Evolutionary conservation across 2,329 filamentous ascomycete genomes (phyloP), one percentile per base, ranked within the genome.

Genomic region (Lachnellula occidentalis): DNA sequence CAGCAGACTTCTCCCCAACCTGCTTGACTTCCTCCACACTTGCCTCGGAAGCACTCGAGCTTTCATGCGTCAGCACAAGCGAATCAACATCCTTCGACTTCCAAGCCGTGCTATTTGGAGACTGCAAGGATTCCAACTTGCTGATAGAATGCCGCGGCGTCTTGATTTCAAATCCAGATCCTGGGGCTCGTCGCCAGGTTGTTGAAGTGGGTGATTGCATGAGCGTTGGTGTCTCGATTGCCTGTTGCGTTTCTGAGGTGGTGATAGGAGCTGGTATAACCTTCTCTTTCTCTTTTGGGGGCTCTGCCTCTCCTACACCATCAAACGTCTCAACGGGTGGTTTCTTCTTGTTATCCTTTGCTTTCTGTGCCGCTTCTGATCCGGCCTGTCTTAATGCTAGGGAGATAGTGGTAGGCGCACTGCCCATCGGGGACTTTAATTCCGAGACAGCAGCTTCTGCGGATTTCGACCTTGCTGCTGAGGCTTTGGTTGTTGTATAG

Each of bases 301-400:
- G 42, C 22, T 61, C 58, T 39, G 60, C 56, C 43, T 62, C 55
- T 21, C 58, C 63, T 42, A 59, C 55, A 27, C 55, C 61, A 41
- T 36, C 55, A n/a, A 62, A 54, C 15, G 57, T 57, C 47, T 64
- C 49, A 3, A 57, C 46, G 14, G 50, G 17, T 3, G 34, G 51
- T 12, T 61, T 66, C 51, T 83, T 73, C 53, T 76, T 77, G 61
- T 78, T 72, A 61, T 83, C 76, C 71, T 85, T 85, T 48, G 83
- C 83, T 69, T 81, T 85, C 63, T 78, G 72, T 0, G 83, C 83
- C 48, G 80, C 83, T 67, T 90, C 86, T 64, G 88, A 78, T 42
- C 81, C 82, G 49, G 83, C 75, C 64, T 77, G 80, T 59, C 74
- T 74, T 48, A 80, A 70, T 1, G 80, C 76, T 12, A 79, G 66